Base-by-base conservation (phyloP, 1,139 yeast genomes). In the Saccharomycopsis hybrid region DNA sequence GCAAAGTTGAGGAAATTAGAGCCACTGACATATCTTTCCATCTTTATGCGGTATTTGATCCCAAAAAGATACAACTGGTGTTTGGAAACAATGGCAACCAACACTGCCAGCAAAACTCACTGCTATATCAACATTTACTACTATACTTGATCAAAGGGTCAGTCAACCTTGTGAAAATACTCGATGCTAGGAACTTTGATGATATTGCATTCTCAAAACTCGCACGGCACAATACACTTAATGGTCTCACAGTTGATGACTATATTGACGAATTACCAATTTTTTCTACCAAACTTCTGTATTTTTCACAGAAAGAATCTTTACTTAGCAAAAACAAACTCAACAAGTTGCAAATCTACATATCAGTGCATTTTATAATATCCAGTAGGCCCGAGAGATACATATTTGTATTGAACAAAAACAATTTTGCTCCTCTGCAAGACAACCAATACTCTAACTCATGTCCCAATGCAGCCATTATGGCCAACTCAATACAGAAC, bases 191-290 rank as follows among this genome's bases (percentile, higher is more conserved):
- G 33, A 18, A 43, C 8, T 36, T 38, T 28, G 49, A 50, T 30
- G 50, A 48, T 25, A 41, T 48, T 38, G 53, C 46, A 18, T 47
- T 44, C 35, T 32, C 49, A 28, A 52, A 52, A 38, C 18, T 52
- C 13, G 42, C 55, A 30, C 40, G 42, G 18, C 49, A 48, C 5
- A 47, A 45, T 18, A 35, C 40, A 13, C n/a, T 48, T 2, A 43
- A 43, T 27, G 47, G 48, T 11, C n/a, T 44, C 13, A 44, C 42
- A 5, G 25, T 52, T n/a, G 51, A 51, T 38, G 28, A 36, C 13
- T 47, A 50, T 36, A 33, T 50, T 5, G 29, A 44, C 9, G 43
- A 42, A 33, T 18, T 52, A 5, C 55, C 55, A 5, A 36, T 50
- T 7, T 44, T 51, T 30, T 48, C 51, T 8, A 28, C 41, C n/a